Base-by-base conservation (phyloP, 2,329 filamentous ascomycete species). In the Leptographium lundbergii region DNA sequence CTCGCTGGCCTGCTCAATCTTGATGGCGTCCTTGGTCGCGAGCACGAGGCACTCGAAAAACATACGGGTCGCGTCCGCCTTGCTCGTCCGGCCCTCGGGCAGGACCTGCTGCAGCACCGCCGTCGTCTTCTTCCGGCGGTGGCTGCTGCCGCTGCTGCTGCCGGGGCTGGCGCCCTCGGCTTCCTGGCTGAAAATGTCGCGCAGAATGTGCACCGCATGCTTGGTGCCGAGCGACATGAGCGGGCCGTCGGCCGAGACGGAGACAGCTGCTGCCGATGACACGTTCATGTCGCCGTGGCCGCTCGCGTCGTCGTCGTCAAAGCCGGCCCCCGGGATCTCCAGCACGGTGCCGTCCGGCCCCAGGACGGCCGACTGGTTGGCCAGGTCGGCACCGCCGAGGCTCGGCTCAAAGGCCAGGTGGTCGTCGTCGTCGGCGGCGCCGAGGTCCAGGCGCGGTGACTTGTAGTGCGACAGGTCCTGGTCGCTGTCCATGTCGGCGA, bases 11-110 rank as follows among this genome's bases (percentile, higher is more conserved):
- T 99, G 94, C 70, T 97, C 92, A 29, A 97, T 90, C 74, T 96
- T 96, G 74, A 99, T 88, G 32, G 94, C 94, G 70, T 99, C 94
- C 75, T 99, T 99, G 50, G 94, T 99, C 6, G 92, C 94, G 54
- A 99, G 80, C 3, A 99, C 94, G 27, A 99, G 79, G 58, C 94
- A 87, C 74, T 99, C 94, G 67, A 99, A 99, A 76, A 99, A 99
- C 91, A 99, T 96, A 79, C 96, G 96, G 51, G 94, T 99, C 0
- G 94, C 94, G 67, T 97, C 94, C 10, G 88, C 87, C 71, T 89
- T 89, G 64, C 81, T 90, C 0, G 92, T 92, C 61, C 81, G 82
- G 63, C 79, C 75, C 72, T 95, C 89, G 0, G 94, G 94, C 39
- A 96, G 80, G 54, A 99, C 80, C 60, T 95, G 88, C 67, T 96